Evolutionary conservation across 2,329 filamentous ascomycete genomes (phyloP), one percentile per base, ranked within the genome.

Genomic region (Triangularia verruculosa): DNA sequence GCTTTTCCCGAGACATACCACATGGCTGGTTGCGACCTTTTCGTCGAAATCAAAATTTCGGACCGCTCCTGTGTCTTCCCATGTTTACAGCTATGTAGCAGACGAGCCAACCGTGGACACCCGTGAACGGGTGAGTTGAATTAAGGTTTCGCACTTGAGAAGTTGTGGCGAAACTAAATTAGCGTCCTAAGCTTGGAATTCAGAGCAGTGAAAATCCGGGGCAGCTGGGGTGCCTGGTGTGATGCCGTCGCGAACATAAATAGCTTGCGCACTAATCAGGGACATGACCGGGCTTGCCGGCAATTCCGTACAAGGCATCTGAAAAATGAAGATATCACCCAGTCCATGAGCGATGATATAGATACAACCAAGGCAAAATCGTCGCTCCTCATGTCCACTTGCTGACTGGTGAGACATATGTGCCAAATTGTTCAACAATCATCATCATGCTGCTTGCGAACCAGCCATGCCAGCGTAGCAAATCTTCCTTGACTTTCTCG

Each of bases 71-170:
- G n/a, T 2, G n/a, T 2, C 34, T n/a, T 47, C 17, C 39, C 5
- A 47, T 47, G 39, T 20, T 47, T 47, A 5, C 20, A 20, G 39
- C 30, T 15, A n/a, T n/a, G n/a, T n/a, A n/a, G n/a, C n/a, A 24
- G 32, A 34, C 39, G 30, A 51, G 59, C 57, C 8, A 59, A 54
- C 25, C 51, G 51, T 54, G 51, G 20, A 15, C 25, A 24, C 51
- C 51, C 3, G 51, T 15, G 51, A 7, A 27, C 51, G 51, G 51
- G 25, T 54, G 51, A 54, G 67, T 70, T 64, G 63, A 64, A 59
- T 65, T 70, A 68, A 66, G 62, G 68, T 68, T 70, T 70, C 60
- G 62, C 27, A 58, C 57, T 56, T 54, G 39, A 58, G 61, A 59
- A 60, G 61, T 59, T 67, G 65, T 63, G 64, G 65, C 65, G 66